Base-by-base conservation (phyloP, 371 early-diverging fungal species). In the Apophysomyces sp. region DNA sequence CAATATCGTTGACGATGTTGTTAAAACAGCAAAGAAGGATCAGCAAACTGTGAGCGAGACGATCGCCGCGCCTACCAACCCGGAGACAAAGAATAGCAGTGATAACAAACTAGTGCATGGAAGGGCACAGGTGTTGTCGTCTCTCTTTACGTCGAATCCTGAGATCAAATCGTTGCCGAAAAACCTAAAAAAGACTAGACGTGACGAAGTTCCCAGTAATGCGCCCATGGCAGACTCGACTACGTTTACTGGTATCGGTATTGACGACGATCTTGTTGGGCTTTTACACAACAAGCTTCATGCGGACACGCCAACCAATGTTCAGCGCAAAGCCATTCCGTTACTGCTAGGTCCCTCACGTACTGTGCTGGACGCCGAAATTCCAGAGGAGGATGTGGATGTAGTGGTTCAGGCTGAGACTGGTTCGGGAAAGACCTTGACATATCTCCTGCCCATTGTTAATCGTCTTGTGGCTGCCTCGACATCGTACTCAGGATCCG, bases 351-450 rank as follows among this genome's bases (percentile, higher is more conserved):
- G 84, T 40, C 85, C 85, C 32, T 65, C 73, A 24, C 57, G 61
- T 28, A 65, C 61, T 15, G 72, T 70, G 28, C 63, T 52, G 9
- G 61, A 56, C 16, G 62, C 65, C 9, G 61, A 72, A 62, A 69
- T 60, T 41, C 64, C 61, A 63, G 65, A 74, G 44, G 62, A 77
- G 34, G 87, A 88, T 60, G 69, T 78, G 0, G 98, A 98, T 80
- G 86, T 92, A 12, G 87, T 98, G 28, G 88, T 98, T 30, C 94
- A 97, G 68, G 94, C 99, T 1, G 91, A 94, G 62, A 99, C 99
- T 6, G 99, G 99, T 34, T 95, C 97, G 8, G 99, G 99, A 32
- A 99, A 99, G 73, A 99, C 99, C 0, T 80, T 98, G 28, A 88
- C 99, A 1, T 99, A 95, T 72, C 79, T 99, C 18, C 72, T 99